Conservation (phyloP, 345 rosid species). For the Brassica rapa region DNA sequence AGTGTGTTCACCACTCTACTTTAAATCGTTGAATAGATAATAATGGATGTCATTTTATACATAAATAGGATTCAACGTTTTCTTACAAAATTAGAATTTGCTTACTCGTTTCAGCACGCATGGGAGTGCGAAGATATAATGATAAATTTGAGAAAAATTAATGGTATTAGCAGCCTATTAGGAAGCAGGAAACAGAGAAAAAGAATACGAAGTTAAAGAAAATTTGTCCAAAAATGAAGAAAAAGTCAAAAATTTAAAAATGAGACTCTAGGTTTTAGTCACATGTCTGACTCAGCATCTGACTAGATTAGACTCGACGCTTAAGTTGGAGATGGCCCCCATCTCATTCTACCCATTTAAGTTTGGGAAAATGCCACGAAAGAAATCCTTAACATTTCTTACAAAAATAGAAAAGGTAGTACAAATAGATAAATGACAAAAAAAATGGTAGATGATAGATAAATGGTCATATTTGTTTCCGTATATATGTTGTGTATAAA, state of each 20-base stretch:
- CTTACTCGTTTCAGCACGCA: constrained; percentile 33
- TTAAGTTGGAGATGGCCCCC: constrained; percentile 37
- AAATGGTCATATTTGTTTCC: neutral
- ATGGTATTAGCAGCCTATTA: constrained; percentile 21
- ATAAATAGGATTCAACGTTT: constrained; percentile 19
- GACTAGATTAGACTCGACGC: constrained; percentile 42
- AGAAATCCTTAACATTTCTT: constrained; percentile 6
- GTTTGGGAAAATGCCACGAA: constrained; percentile 12
- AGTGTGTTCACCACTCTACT: constrained; percentile 1
- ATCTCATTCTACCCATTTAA: constrained; percentile 9
- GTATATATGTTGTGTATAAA: neutral
- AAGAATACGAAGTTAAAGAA: constrained; percentile 19
- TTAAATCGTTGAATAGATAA: constrained; percentile 9
- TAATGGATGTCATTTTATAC: constrained; percentile 3
- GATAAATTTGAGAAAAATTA: constrained; percentile 10
- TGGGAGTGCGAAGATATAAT: constrained; percentile 24
- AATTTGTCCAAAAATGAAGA: constrained; percentile 7
- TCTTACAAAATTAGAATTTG: constrained; percentile 14
- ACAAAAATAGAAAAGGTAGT: neutral
- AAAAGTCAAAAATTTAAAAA: constrained; percentile 5
- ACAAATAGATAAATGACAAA: constrained; percentile 12
- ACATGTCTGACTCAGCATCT: constrained; percentile 44
- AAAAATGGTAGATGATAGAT: neutral
- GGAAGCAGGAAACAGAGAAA: constrained; percentile 21
- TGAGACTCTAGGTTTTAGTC: constrained; percentile 29